These are phyloP conservation scores for Actinomortierella wolfii DNA, from an alignment of 371 early-diverging fungal species.

Conservation along the genomic window DNA sequence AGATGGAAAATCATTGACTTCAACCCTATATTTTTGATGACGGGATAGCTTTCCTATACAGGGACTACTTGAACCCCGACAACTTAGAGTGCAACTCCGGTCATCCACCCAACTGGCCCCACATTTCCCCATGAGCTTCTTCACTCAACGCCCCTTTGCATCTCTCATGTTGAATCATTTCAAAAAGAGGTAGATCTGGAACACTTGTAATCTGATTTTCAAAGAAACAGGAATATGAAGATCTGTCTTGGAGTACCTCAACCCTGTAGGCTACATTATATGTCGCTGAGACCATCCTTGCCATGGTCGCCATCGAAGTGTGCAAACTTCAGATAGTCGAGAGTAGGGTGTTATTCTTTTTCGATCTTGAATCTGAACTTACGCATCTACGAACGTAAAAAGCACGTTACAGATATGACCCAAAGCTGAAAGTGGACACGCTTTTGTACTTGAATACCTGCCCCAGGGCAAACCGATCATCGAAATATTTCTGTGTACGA, in stretches of 20 bases:
- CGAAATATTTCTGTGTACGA: constrained; percentile 58
- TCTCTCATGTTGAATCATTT: constrained; percentile 66
- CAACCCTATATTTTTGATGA: constrained; percentile 52
- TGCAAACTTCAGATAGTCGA: constrained; percentile 62
- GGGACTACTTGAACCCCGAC: constrained; percentile 54
- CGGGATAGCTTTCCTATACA: constrained; percentile 55
- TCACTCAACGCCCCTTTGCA: constrained; percentile 63
- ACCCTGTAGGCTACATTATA: constrained; percentile 73
- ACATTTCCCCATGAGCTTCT: constrained; percentile 73
- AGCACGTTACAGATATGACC: constrained; percentile 57
- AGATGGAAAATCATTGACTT: constrained; percentile 55
- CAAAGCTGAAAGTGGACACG: constrained; percentile 70
- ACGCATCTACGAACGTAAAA: constrained; percentile 78
- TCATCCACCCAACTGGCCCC: constrained; percentile 73
- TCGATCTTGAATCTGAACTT: constrained; percentile 62
- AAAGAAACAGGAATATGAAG: constrained; percentile 60
- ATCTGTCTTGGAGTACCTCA: constrained; percentile 67
- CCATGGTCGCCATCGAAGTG: constrained; percentile 61
- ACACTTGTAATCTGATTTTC: constrained; percentile 19
- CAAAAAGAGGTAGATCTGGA: constrained; percentile 49
- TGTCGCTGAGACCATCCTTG: constrained; percentile 57
- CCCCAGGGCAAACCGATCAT: constrained; percentile 68
- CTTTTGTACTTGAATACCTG: constrained; percentile 62
- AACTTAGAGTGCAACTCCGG: constrained; percentile 54
- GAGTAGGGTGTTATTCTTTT: constrained; percentile 75